These are phyloP conservation scores for Trypanosoma melophagium DNA, from an alignment of 208 protist species.

Conservation along the genomic window DNA sequence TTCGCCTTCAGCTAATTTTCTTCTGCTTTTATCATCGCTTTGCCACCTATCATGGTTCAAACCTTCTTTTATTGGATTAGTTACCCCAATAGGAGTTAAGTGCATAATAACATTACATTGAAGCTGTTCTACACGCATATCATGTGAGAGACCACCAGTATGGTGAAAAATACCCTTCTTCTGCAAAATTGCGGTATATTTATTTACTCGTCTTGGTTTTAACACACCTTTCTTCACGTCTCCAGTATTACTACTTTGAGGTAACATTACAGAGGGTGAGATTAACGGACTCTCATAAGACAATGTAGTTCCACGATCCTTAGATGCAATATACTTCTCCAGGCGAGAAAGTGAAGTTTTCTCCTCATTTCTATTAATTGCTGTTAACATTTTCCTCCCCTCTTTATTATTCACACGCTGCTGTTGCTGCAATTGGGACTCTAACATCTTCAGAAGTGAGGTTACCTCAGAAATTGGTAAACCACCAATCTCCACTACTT, in stretches of 20 bases:
- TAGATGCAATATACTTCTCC: constrained; percentile 13
- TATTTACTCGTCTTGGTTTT: constrained; percentile 4
- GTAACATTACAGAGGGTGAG: background rate
- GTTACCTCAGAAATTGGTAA: background rate
- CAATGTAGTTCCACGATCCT: background rate
- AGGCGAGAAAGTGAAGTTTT: constrained; percentile 6
- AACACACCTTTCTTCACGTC: background rate
- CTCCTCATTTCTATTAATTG: too few species aligned
- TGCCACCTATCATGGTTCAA: background rate
- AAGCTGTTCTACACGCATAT: background rate
- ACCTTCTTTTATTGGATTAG: background rate
- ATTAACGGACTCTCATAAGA: background rate
- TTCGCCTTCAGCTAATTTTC: background rate
- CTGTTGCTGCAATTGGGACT: background rate
- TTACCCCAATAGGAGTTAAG: background rate
- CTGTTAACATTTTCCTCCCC: background rate
- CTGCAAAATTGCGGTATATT: constrained; percentile 1
- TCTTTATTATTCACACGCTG: background rate
- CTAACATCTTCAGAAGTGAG: background rate
- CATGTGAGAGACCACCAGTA: background rate
- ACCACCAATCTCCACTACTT: constrained; percentile 9
- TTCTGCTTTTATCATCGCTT: background rate
- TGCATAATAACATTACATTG: constrained; percentile 11
- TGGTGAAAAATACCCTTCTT: background rate
- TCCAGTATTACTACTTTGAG: background rate